Conservation (phyloP, 2,329 filamentous ascomycete species). For the Acrodontium crateriforme region DNA sequence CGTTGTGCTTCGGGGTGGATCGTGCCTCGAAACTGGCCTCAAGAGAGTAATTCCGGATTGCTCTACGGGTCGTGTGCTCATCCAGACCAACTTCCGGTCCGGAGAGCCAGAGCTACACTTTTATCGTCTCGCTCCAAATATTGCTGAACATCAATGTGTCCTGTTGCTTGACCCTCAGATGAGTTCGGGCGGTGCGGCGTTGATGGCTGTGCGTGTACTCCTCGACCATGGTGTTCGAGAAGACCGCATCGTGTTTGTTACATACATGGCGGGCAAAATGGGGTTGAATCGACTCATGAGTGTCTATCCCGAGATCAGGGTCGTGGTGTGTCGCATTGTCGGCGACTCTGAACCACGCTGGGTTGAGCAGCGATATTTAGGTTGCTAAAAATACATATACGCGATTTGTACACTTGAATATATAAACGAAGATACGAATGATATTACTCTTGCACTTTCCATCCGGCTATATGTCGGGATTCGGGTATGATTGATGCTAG, state of each 20-base stretch:
- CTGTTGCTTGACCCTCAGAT: constrained; percentile 87
- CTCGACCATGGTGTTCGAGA: constrained; percentile 84
- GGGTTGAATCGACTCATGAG: constrained; percentile 74
- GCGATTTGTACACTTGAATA: too few species aligned
- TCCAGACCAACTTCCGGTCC: constrained; percentile 67
- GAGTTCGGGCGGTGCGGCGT: constrained; percentile 68
- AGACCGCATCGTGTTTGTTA: constrained; percentile 79
- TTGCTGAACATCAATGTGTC: constrained; percentile 63
- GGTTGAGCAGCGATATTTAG: constrained; percentile 81
- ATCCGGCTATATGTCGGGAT: too few species aligned
- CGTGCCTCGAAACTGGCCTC: constrained; percentile 74
- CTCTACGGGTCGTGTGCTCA: constrained; percentile 73
- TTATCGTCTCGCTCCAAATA: constrained; percentile 61
- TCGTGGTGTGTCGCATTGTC: constrained; percentile 72
- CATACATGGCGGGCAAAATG: constrained; percentile 74
- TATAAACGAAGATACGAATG: too few species aligned
- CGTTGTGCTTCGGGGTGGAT: constrained; percentile 76
- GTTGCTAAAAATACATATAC: constrained; percentile 50
- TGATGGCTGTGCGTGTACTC: constrained; percentile 95
- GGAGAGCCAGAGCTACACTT: constrained; percentile 92
- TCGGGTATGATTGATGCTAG: too few species aligned
- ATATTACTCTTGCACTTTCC: too few species aligned
- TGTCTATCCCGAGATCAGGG: constrained; percentile 75
- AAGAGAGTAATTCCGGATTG: constrained; percentile 88
- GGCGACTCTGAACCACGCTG: constrained; percentile 74